Conservation (phyloP, 2,329 filamentous ascomycete species). For the Phaeosphaeria sp. region DNA sequence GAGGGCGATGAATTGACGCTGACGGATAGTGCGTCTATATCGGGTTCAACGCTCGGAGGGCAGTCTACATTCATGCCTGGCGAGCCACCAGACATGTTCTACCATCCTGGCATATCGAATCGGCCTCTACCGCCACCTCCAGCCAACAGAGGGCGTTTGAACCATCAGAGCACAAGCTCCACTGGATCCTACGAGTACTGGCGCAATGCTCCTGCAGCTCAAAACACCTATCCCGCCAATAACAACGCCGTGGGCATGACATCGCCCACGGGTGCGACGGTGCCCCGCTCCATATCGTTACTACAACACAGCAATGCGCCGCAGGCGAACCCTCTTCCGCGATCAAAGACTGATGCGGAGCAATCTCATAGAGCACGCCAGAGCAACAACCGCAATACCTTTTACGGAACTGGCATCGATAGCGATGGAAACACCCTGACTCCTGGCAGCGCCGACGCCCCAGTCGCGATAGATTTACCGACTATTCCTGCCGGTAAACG, state of each 20-base stretch:
- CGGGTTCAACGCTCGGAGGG: slow-evolving; percentile 30
- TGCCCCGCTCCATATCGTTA: slow-evolving; percentile 64
- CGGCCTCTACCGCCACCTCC: slow-evolving; percentile 69
- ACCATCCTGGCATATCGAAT: slow-evolving; percentile 78
- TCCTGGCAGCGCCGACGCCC: slow-evolving; percentile 47
- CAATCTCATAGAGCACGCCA: slow-evolving; percentile 56
- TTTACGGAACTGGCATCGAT: slow-evolving; percentile 42
- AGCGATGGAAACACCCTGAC: slow-evolving; percentile 65
- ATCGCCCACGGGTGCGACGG: slow-evolving; percentile 38
- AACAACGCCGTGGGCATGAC: slow-evolving; percentile 40
- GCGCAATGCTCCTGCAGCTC: slow-evolving; percentile 41
- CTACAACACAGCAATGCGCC: slow-evolving; percentile 83
- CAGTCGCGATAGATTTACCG: slow-evolving; percentile 79
- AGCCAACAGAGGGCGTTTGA: slow-evolving; percentile 56
- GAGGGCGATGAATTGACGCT: slow-evolving; percentile 79
- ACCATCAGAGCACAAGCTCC: slow-evolving; percentile 42
- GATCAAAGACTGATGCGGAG: slow-evolving; percentile 93
- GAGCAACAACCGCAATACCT: slow-evolving; percentile 40
- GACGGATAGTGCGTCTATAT: slow-evolving; percentile 44
- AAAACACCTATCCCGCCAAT: slow-evolving; percentile 40
- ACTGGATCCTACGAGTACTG: slow-evolving; percentile 55
- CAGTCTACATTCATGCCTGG: slow-evolving; percentile 45
- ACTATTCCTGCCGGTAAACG: slow-evolving; percentile 79
- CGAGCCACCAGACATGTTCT: slow-evolving; percentile 89
- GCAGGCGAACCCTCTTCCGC: slow-evolving; percentile 77